A percentile compares a stretch with the other conserved stretches of the same genome.
These are phyloP conservation scores for Arachis hypogaea DNA, from an alignment of 306 rosid genomes.

Conservation along the genomic window DNA sequence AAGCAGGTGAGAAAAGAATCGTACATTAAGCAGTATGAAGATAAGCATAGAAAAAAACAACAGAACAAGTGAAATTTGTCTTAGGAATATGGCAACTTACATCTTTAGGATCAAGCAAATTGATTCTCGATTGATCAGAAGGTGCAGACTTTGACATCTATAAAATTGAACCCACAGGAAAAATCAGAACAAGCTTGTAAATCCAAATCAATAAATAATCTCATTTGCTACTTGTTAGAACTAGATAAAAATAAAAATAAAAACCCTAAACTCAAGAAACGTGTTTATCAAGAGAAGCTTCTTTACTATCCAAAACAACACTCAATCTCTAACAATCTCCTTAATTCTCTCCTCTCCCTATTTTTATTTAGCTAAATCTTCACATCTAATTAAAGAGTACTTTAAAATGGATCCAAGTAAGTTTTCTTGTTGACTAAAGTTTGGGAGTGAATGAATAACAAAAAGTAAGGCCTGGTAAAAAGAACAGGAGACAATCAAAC, in stretches of 20 bases:
- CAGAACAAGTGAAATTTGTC: slow-evolving; percentile 17
- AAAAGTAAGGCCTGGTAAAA: not conserved
- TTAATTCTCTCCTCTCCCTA: too few species aligned
- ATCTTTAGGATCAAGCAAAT: slow-evolving; percentile 93
- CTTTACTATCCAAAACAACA: too few species aligned
- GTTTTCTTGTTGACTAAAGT: not conserved
- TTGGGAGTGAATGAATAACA: not conserved
- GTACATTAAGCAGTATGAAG: slow-evolving; percentile 4
- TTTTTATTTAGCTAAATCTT: too few species aligned
- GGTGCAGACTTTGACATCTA: slow-evolving; percentile 99
- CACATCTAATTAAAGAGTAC: not conserved
- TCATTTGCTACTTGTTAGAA: not conserved
- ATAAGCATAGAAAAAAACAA: slow-evolving; percentile 1
- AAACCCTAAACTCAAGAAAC: too few species aligned
- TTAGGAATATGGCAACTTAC: slow-evolving; percentile 53
- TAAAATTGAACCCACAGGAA: slow-evolving; percentile 42
- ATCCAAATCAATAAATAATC: slow-evolving; percentile 22
- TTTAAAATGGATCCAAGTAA: not conserved
- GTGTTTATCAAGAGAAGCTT: too few species aligned
- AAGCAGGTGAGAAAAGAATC: slow-evolving; percentile 23
- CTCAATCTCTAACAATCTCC: too few species aligned
- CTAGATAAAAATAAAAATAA: too few species aligned
- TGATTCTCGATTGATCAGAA: slow-evolving; percentile 94
- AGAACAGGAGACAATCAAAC: not conserved
- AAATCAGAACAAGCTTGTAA: slow-evolving; percentile 34